Base-by-base conservation (phyloP, 139 green algal genomes). In the Prasinococcaceae sp. region DNA sequence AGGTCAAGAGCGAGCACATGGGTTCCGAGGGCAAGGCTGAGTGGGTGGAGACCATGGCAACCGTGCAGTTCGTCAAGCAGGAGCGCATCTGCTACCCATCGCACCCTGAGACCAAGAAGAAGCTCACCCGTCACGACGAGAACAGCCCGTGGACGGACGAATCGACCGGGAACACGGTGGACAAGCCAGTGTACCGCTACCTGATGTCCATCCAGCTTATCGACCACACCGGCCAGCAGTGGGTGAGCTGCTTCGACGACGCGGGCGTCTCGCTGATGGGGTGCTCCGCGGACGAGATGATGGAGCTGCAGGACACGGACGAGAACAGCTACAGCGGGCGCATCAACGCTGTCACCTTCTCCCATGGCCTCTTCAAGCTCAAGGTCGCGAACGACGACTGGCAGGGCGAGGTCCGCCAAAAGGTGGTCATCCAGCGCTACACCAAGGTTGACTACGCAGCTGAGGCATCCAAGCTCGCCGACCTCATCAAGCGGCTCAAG, bases 1-100 rank as follows among this genome's bases (percentile, higher is more conserved):
- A 70, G 42, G 92, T 95, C 49, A 76, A 81, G 61, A 77, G 82
- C 27, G 86, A 95, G 76, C 45, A 54, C 9, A 44, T 94, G 44
- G 86, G 84, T 36, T 53, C 45, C 10, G 43, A 26, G 2, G 71
- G 70, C 9, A 56, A 73, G 39, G 33, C 84, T 3, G 85, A 80
- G 19, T 94, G 60, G 45, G 69, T 93, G 5, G 52, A 52, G 45
- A 72, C 90, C 33, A 32, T 25, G 6, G 70, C 30, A 8, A 68
- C 58, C 24, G 55, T 92, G 47, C 63, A 49, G 23, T 86, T 69
- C 55, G 63, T 84, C 36, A 67, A 69, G 20, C 58, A 50, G 2
- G 82, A 92, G 33, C 79, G 76, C 53, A 69, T 83, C 27, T 47
- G 50, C 16, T 90, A 90, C 66, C 60, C 73, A 3, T 51, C 78